These are phyloP conservation scores for Lophium mytilinum DNA, from an alignment of 495 filamentous ascomycete genomes.

Conservation along the genomic window DNA sequence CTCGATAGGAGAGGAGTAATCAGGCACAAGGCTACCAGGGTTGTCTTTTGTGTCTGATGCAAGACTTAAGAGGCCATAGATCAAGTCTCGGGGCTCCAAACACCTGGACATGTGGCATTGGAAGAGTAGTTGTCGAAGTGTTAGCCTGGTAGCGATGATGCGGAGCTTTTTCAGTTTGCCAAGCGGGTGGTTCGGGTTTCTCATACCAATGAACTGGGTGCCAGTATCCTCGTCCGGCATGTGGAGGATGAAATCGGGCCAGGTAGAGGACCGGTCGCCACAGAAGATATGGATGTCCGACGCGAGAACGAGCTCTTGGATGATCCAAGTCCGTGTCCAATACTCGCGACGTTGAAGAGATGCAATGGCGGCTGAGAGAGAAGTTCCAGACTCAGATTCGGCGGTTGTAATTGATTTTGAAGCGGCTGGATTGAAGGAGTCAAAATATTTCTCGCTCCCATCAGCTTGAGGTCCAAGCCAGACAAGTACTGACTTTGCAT, in stretches of 20 bases:
- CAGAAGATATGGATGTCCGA: background rate
- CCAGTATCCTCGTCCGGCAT: background rate
- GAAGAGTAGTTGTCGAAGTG: background rate
- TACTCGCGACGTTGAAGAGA: background rate
- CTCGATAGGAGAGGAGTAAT: background rate
- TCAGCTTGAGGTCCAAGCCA: slow-evolving; percentile 1
- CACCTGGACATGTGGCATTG: slow-evolving; percentile 2
- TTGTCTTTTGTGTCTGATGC: background rate
- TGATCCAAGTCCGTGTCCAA: slow-evolving; percentile 1
- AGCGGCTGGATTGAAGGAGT: background rate
- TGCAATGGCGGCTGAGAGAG: background rate
- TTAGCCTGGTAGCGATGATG: background rate
- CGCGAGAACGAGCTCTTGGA: background rate
- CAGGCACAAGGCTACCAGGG: background rate
- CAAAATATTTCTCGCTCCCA: slow-evolving; percentile 1
- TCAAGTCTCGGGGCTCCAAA: background rate
- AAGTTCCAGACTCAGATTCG: background rate
- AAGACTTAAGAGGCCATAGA: background rate
- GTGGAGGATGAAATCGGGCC: background rate
- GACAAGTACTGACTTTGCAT: background rate
- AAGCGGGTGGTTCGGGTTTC: background rate
- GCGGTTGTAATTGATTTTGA: background rate
- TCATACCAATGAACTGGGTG: background rate
- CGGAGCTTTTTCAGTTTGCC: slow-evolving; percentile 1
- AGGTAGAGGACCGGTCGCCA: background rate